A percentile compares a stretch with the other conserved stretches of the same genome.
phyloP scores from a whole-genome alignment of 352 stramenopile species.

The Globisporangium alternatum region DNA sequence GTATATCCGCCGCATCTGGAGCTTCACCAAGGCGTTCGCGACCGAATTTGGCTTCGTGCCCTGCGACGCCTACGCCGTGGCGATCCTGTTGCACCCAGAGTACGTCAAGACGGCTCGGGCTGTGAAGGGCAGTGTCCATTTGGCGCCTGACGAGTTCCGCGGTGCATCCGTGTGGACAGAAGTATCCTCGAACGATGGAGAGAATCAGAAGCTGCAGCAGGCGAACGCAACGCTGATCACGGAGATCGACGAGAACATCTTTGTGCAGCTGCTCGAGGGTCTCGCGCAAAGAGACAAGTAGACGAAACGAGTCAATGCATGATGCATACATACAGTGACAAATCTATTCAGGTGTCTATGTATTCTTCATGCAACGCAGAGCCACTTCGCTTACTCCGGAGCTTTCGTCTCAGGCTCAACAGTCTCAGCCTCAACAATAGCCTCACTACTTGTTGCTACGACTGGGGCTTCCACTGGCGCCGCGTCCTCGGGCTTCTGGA shows the following conservation, averaged over 20 bases:
- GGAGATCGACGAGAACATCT: constrained; percentile 54
- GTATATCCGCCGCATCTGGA: constrained; percentile 67
- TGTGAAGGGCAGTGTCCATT: constrained; percentile 52
- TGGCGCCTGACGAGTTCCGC: constrained; percentile 51
- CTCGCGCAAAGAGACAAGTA: constrained; percentile 23
- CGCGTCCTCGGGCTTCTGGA: constrained; percentile 59
- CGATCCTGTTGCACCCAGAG: constrained; percentile 50
- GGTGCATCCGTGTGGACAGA: constrained; percentile 46
- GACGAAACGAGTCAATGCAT: not conserved
- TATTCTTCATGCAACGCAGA: not conserved
- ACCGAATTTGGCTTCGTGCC: constrained; percentile 49
- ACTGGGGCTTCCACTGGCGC: not conserved
- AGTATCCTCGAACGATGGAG: constrained; percentile 18
- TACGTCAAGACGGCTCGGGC: constrained; percentile 44
- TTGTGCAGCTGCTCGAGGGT: constrained; percentile 53
- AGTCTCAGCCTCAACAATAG: not conserved
- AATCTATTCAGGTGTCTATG: not conserved
- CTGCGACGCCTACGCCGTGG: constrained; percentile 75
- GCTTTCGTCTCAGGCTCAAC: not conserved
- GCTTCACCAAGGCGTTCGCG: constrained; percentile 47
- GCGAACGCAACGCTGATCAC: constrained; percentile 73
- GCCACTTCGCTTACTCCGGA: not conserved
- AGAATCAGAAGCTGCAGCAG: constrained; percentile 17
- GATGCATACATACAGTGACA: not conserved
- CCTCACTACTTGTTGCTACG: not conserved